phyloP scores from a whole-genome alignment of 2,329 filamentous ascomycete species.

The Penicillium sp. region DNA sequence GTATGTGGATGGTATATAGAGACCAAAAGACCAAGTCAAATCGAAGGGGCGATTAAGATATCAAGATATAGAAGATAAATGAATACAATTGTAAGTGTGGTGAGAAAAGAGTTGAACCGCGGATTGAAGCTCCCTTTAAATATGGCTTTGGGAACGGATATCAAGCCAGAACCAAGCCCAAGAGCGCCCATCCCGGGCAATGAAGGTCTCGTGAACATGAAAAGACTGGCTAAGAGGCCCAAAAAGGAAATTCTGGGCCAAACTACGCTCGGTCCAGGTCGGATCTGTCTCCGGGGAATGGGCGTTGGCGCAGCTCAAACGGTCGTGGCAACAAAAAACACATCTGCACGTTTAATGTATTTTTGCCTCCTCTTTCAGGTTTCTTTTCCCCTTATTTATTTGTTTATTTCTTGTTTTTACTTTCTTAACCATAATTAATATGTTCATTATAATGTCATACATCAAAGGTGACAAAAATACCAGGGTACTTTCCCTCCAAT shows the following conservation, averaged over 20 bases:
- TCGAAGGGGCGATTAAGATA: constrained; percentile 3
- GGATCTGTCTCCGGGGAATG: constrained; percentile 1
- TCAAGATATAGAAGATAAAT: not conserved
- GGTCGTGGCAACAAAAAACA: not conserved
- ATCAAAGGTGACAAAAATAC: not conserved
- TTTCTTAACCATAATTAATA: not conserved
- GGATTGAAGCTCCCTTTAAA: constrained; percentile 7
- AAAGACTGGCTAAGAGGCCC: constrained; percentile 3
- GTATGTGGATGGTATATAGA: not conserved
- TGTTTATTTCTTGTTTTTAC: not conserved
- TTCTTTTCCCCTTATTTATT: not conserved
- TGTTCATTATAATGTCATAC: not conserved
- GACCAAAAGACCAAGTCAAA: not conserved
- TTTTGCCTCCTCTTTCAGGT: too few relatives aligned
- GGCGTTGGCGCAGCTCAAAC: not conserved
- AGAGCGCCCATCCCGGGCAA: not conserved
- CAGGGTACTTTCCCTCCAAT: not conserved
- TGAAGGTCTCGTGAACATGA: constrained; percentile 17
- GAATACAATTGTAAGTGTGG: not conserved
- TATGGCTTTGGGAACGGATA: constrained; percentile 1
- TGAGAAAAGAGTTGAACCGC: not conserved
- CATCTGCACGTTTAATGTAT: not conserved
- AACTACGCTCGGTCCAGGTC: constrained; percentile 1
- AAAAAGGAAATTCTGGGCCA: constrained; percentile 4
- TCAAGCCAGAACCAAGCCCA: not conserved